phyloP scores from a whole-genome alignment of 179 eudicot genomes.

The Nepenthes alata region DNA sequence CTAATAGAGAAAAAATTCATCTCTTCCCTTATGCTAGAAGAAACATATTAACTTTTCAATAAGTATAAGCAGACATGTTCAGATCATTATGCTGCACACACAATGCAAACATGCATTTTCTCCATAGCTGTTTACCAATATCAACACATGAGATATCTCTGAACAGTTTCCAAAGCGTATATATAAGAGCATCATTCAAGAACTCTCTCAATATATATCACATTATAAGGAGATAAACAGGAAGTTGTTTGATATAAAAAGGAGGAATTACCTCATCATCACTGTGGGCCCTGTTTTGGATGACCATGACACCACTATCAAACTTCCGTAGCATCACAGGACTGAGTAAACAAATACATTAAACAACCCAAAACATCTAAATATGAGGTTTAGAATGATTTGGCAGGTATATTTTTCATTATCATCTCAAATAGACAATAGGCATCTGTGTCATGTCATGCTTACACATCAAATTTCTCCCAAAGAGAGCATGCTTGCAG shows the following conservation, averaged over 20 bases:
- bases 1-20: no score
- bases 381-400: conserved; percentile 1
- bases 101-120: no score
- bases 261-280: conserved; percentile 64
- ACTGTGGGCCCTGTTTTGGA: conserved; percentile 78
- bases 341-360: conserved; percentile 25
- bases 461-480: conserved; percentile 96
- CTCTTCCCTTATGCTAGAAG: no score
- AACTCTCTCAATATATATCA: no score
- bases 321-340: conserved; percentile 83
- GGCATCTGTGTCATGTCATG: conserved; percentile 4
- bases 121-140: no score
- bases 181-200: no score
- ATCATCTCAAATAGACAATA: conserved; percentile 1
- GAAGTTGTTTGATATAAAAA: background rate
- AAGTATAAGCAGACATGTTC: no score
- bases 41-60: no score
- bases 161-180: no score
- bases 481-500: conserved; percentile 81
- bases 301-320: conserved; percentile 92
- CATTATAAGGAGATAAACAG: no score
- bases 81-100: no score
- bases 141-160: no score
- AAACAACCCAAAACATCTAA: background rate
- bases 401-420: background rate